phyloP scores from a whole-genome alignment of 2,329 filamentous ascomycete species.

The Grosmannia penicillata region DNA sequence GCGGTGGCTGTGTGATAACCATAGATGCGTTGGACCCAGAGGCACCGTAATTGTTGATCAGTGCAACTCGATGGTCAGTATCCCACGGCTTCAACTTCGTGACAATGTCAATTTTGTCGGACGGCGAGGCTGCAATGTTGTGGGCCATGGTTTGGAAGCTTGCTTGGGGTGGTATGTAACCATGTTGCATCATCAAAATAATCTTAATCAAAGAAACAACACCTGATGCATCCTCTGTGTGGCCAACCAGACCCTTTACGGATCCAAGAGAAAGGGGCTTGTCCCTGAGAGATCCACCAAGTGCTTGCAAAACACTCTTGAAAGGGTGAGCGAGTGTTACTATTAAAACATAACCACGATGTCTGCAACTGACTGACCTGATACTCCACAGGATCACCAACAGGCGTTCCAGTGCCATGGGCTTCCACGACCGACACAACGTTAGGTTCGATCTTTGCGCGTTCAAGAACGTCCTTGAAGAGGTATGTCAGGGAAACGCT shows the following conservation, averaged over 20 bases:
- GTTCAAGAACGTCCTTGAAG: too few relatives aligned
- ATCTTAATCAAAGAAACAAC: background rate
- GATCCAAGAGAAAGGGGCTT: background rate
- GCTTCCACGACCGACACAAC: too few relatives aligned
- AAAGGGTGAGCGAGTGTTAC: too few relatives aligned
- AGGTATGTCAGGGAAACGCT: too few relatives aligned
- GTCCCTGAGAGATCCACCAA: too few relatives aligned
- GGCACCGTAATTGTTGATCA: slow-evolving; percentile 23
- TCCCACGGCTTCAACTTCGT: slow-evolving; percentile 11
- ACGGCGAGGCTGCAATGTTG: slow-evolving; percentile 5
- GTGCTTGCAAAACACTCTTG: too few relatives aligned
- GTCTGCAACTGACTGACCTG: too few relatives aligned
- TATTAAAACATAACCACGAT: too few relatives aligned
- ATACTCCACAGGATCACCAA: too few relatives aligned
- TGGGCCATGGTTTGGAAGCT: slow-evolving; percentile 17
- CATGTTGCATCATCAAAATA: background rate
- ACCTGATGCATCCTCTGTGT: background rate
- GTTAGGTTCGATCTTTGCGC: too few relatives aligned
- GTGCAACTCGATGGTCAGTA: slow-evolving; percentile 5
- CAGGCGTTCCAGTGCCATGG: too few relatives aligned
- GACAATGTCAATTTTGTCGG: slow-evolving; percentile 12
- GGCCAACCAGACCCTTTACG: background rate
- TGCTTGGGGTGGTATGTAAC: slow-evolving; percentile 15
- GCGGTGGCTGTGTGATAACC: slow-evolving; percentile 6
- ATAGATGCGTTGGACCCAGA: slow-evolving; percentile 16